Percentiles rank a stretch among this genome's conserved stretches.
Evolutionary conservation across 73 alveolate genomes (phyloP).

Genomic region (Paraurostyla sp.): DNA sequence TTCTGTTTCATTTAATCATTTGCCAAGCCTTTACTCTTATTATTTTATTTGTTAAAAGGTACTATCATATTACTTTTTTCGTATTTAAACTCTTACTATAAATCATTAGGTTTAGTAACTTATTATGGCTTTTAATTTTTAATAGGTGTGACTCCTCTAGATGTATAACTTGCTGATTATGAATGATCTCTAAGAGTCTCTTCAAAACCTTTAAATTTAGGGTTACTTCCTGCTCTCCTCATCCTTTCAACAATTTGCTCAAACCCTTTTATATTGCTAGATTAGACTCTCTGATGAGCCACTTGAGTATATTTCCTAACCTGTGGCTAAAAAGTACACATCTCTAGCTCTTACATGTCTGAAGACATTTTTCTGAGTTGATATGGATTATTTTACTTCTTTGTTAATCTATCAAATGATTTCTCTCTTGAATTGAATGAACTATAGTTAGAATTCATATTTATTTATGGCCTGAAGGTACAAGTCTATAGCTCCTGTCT

Average conservation of each 20-base stretch:
- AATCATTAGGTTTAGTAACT: neutral
- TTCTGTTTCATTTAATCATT: neutral
- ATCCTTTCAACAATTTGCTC: conserved; percentile 28
- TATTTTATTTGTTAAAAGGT: too few relatives aligned
- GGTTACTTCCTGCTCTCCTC: conserved; percentile 39
- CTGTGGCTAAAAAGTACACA: conserved; percentile 9
- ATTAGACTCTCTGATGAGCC: neutral
- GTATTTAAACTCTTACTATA: too few relatives aligned
- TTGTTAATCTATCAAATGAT: neutral
- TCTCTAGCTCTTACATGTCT: neutral
- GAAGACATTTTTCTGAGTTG: neutral
- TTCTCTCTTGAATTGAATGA: neutral
- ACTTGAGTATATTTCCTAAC: neutral
- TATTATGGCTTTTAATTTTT: neutral
- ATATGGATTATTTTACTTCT: neutral
- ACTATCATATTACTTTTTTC: too few relatives aligned
- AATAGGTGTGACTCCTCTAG: neutral
- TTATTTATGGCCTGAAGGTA: conserved; percentile 9
- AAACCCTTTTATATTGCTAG: neutral
- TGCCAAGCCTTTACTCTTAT: neutral
- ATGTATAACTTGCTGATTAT: neutral
- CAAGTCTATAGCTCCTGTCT: neutral
- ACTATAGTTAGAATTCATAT: neutral
- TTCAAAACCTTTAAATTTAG: neutral
- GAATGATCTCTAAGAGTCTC: conserved; percentile 40